Evolutionary conservation across 345 rosid species (phyloP), one percentile per base, ranked within the genome.

Genomic region (Eucalyptus viminalis): DNA sequence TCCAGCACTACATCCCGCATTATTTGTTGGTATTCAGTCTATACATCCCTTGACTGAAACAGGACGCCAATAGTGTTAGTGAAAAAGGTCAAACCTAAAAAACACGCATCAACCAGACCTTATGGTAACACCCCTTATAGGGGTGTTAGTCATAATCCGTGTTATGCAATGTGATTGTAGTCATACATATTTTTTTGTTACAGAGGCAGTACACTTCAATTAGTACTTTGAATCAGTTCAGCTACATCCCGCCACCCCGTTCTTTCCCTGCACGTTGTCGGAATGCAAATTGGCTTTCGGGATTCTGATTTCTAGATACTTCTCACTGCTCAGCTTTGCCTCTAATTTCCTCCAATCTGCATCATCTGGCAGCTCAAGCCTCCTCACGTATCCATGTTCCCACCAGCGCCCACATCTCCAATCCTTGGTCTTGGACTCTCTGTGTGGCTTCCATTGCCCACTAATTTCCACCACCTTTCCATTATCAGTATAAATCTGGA

Each of bases 381-480:
- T 95, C 90, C 99, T 93, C 14, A 95, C 97, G 47, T 87, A 96
- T 34, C 99, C 99, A 88, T 92, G 87, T 86, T 95, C 97, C 99
- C 98, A 97, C 99, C 99, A 97, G 31, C 92, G 91, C 49, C 94
- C 95, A 87, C 93, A 94, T 91, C 96, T 95, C 99, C 99, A 97
- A 62, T 97, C 99, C 89, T 91, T 92, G 43, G 92, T 53, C 90
- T 91, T 94, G 5, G 88, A 25, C 88, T 90, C 92, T 88, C 83
- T 92, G 85, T 92, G 92, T 67, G 88, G 94, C 93, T 94, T 95
- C 96, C 96, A 95, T 80, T 91, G 95, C 88, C 96, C 99, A 90
- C 95, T 93, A 43, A 97, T 95, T 89, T 97, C 98, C 94, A 97
- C 87, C 81, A 94, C 92, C 92, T 95, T 95, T 88, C 95, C 97